Evolutionary conservation across 225 moss, liverwort and hornwort genomes (phyloP).

Genomic region (Lunularia cruciata): DNA sequence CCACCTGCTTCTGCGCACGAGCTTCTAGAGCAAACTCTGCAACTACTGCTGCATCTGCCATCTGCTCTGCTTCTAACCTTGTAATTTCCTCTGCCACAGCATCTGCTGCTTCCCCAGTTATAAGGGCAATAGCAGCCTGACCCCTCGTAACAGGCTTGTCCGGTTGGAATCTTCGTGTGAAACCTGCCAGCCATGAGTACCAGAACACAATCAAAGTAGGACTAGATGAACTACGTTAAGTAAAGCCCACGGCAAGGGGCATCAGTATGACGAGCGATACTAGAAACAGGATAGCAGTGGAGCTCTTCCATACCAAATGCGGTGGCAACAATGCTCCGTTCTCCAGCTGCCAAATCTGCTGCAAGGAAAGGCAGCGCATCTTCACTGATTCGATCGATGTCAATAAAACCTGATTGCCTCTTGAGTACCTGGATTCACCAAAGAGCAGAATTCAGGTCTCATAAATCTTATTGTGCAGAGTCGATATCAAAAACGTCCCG

Average conservation of each 20-base stretch:
- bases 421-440: constrained; percentile 58
- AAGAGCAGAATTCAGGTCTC: not conserved
- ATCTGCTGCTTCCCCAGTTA: constrained; percentile 81
- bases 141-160: constrained; percentile 81
- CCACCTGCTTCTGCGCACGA: constrained; percentile 71
- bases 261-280: not conserved
- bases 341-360: constrained; percentile 63
- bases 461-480: not conserved
- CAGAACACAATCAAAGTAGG: not conserved
- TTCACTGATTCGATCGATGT: constrained; percentile 59
- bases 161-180: constrained; percentile 88
- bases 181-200: constrained; percentile 36
- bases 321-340: constrained; percentile 59
- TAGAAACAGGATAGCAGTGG: not conserved
- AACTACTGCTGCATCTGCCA: constrained; percentile 91
- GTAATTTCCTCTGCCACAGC: constrained; percentile 80
- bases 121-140: constrained; percentile 91
- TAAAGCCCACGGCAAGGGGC: not conserved
- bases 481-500: not conserved
- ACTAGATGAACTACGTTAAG: no score
- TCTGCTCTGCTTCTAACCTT: constrained; percentile 84
- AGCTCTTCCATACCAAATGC: constrained; percentile 53
- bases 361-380: constrained; percentile 59
- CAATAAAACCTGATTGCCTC: constrained; percentile 64
- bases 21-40: constrained; percentile 82